A percentile compares a stretch with the other conserved stretches of the same genome.
Evolutionary conservation across 1,284 basidiomycete species (phyloP).

Genomic region (Ceratobasidium sp.): DNA sequence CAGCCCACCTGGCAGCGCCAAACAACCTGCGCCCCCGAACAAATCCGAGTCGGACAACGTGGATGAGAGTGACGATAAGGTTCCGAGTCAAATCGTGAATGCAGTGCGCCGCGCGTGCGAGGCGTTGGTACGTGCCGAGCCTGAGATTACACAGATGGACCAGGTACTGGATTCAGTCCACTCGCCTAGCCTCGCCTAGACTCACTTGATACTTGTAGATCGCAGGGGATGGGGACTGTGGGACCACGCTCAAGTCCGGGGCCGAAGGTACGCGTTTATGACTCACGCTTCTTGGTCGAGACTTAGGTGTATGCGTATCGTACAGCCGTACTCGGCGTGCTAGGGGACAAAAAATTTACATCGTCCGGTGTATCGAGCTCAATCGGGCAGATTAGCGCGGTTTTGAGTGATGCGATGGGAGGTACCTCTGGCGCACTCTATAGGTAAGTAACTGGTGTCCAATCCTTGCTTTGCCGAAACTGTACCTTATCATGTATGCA

Average conservation of each 20-base stretch:
- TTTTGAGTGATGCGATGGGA: constrained; percentile 88
- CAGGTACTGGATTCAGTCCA: constrained; percentile 52
- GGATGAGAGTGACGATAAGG: constrained; percentile 41
- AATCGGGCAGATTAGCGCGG: constrained; percentile 64
- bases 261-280: constrained; percentile 59
- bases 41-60: constrained; percentile 37
- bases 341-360: constrained; percentile 48
- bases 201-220: constrained; percentile 44
- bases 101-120: constrained; percentile 73
- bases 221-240: constrained; percentile 69
- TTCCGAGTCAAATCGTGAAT: constrained; percentile 59
- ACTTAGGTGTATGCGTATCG: background rate
- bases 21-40: constrained; percentile 43
- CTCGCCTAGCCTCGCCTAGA: constrained; percentile 59
- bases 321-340: constrained; percentile 52
- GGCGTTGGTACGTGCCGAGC: constrained; percentile 79
- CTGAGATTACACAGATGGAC: constrained; percentile 90
- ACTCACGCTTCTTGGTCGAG: background rate
- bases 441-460: constrained; percentile 64
- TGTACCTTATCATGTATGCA: constrained; percentile 53
- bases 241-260: constrained; percentile 83
- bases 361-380: background rate
- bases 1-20: constrained; percentile 45
- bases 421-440: constrained; percentile 93
- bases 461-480: background rate